Evolutionary conservation across 208 protist genomes (phyloP).

Genomic region (Trypanosoma platydactyli): DNA sequence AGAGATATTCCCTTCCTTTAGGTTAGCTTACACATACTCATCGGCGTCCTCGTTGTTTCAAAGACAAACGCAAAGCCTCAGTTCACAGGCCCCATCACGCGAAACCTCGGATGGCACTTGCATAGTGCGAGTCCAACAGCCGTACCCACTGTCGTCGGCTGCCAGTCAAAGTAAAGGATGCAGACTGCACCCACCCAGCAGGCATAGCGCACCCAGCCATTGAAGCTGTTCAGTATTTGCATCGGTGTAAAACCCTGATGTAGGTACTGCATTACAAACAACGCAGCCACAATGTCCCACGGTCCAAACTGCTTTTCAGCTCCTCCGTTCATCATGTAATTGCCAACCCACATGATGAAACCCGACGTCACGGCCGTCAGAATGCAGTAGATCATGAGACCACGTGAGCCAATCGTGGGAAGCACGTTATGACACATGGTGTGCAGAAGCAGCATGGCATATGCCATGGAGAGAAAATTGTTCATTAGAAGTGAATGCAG

Average conservation of each 20-base stretch:
- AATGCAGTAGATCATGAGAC: constrained; percentile 59
- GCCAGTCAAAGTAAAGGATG: constrained; percentile 91
- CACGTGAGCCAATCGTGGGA: constrained; percentile 64
- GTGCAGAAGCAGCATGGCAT: constrained; percentile 90
- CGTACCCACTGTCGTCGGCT: constrained; percentile 77
- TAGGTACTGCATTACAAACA: constrained; percentile 87
- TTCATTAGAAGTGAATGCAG: constrained; percentile 87
- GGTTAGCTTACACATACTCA: too few relatives aligned
- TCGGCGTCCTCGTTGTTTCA: constrained; percentile 2
- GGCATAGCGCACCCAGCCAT: constrained; percentile 88
- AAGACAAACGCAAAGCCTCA: constrained; percentile 23
- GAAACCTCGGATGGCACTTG: constrained; percentile 64
- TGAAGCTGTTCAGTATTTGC: constrained; percentile 79
- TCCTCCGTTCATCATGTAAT: constrained; percentile 42
- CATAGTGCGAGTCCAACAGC: constrained; percentile 70
- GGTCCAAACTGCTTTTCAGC: constrained; percentile 89
- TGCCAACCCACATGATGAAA: constrained; percentile 66
- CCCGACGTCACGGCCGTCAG: constrained; percentile 75
- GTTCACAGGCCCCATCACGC: constrained; percentile 30
- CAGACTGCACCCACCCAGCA: constrained; percentile 82
- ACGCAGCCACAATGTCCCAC: constrained; percentile 79
- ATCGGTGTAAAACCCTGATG: constrained; percentile 72
- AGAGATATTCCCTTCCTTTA: too few relatives aligned
- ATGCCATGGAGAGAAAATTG: constrained; percentile 90
- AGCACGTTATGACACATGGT: constrained; percentile 77